Evolutionary conservation across 2,329 filamentous ascomycete species (phyloP).

Genomic region (Aspergillus texensis): DNA sequence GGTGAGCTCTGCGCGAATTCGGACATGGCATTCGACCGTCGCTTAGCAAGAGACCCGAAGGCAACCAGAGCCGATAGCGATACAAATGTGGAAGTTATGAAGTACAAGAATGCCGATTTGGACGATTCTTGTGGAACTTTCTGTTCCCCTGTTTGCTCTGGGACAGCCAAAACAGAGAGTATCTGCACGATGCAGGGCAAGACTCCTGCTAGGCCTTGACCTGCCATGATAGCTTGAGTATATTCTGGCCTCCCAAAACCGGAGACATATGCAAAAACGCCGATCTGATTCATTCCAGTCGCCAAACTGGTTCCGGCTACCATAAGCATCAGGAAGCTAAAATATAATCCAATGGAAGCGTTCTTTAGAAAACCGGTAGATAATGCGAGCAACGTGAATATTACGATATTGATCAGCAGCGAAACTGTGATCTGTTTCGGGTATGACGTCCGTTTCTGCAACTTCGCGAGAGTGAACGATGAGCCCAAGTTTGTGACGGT

Average conservation of each 20-base stretch:
- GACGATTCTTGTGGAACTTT: constrained; percentile 51
- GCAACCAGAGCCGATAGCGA: constrained; percentile 70
- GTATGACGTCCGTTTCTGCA: constrained; percentile 84
- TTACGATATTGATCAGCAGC: constrained; percentile 73
- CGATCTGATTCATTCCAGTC: constrained; percentile 87
- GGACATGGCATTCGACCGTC: constrained; percentile 29
- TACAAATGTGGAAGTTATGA: constrained; percentile 80
- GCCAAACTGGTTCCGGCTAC: constrained; percentile 79
- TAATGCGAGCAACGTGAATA: constrained; percentile 76
- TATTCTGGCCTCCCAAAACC: constrained; percentile 86
- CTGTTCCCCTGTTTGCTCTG: constrained; percentile 46
- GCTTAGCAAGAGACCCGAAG: constrained; percentile 72
- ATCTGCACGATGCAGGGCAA: constrained; percentile 87
- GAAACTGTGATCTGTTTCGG: constrained; percentile 80
- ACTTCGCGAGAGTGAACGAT: constrained; percentile 75
- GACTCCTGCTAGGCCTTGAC: constrained; percentile 89
- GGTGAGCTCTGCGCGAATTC: background rate
- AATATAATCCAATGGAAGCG: constrained; percentile 67
- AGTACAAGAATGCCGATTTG: constrained; percentile 84
- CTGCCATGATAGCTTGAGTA: constrained; percentile 94
- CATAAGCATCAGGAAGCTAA: constrained; percentile 79
- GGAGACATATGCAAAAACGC: constrained; percentile 86
- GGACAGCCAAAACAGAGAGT: constrained; percentile 72
- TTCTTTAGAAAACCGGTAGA: constrained; percentile 73
- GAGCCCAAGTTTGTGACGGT: constrained; percentile 78